phyloP scores from a whole-genome alignment of 139 green algal species.

The Coccomyxa sp. region DNA sequence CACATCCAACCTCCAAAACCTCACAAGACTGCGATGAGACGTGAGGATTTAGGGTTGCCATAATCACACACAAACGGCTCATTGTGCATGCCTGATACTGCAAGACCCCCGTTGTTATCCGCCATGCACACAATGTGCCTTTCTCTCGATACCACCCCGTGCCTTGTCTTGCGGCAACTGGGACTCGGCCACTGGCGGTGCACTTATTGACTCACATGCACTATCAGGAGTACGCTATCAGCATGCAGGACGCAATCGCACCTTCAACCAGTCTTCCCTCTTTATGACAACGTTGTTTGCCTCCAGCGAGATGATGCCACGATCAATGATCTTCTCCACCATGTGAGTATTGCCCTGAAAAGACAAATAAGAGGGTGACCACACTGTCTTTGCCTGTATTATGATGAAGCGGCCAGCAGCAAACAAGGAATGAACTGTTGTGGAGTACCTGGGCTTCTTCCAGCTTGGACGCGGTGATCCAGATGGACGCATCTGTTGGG shows the following conservation, averaged over 20 bases:
- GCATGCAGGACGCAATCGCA: neutral
- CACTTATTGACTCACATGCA: neutral
- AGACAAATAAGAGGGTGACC: neutral
- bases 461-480: slow-evolving; percentile 94
- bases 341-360: slow-evolving; percentile 68
- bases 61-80: neutral
- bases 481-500: slow-evolving; percentile 87
- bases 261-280: slow-evolving; percentile 85
- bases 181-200: slow-evolving; percentile 1
- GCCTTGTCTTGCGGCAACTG: slow-evolving; percentile 1
- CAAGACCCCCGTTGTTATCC: neutral
- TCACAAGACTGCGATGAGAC: neutral
- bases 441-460: slow-evolving; percentile 71
- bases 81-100: neutral
- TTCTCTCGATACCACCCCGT: slow-evolving; percentile 7
- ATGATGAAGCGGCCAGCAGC: too few species aligned
- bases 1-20: neutral
- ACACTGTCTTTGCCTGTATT: too few species aligned
- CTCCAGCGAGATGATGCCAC: slow-evolving; percentile 64
- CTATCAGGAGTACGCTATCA: neutral
- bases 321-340: slow-evolving; percentile 69
- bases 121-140: slow-evolving; percentile 3
- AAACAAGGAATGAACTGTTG: too few species aligned
- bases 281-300: slow-evolving; percentile 85
- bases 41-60: neutral